A percentile compares a stretch with the other conserved stretches of the same genome.
phyloP scores from a whole-genome alignment of 306 rosid species.

The Vigna radiata region DNA sequence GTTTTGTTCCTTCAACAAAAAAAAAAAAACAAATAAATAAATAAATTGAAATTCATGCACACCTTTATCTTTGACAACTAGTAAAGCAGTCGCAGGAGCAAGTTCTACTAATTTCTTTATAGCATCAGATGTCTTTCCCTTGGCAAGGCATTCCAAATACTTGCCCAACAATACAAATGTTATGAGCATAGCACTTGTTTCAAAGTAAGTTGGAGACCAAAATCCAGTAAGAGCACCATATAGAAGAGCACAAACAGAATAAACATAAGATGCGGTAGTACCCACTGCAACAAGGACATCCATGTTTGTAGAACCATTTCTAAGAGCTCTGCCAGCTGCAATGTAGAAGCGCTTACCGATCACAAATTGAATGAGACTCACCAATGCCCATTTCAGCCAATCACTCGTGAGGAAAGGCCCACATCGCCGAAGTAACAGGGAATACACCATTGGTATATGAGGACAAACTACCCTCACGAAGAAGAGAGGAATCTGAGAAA shows the following conservation, averaged over 20 bases:
- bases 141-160: constrained; percentile 96
- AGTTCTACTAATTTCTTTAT: constrained; percentile 96
- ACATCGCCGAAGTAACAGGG: constrained; percentile 80
- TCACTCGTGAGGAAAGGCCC: constrained; percentile 93
- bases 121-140: constrained; percentile 99
- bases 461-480: constrained; percentile 88
- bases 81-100: constrained; percentile 83
- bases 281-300: constrained; percentile 99
- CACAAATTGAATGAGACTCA: constrained; percentile 86
- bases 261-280: constrained; percentile 93
- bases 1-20: not conserved
- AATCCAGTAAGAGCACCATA: constrained; percentile 96
- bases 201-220: constrained; percentile 96
- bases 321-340: constrained; percentile 95
- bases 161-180: constrained; percentile 97
- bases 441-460: constrained; percentile 77
- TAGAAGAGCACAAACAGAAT: constrained; percentile 93
- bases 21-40: constrained; percentile 18
- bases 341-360: constrained; percentile 93
- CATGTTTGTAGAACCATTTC: constrained; percentile 98
- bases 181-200: constrained; percentile 99
- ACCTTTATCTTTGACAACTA: constrained; percentile 89
- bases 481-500: constrained; percentile 81
- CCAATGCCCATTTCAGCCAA: constrained; percentile 97
- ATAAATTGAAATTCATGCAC: constrained; percentile 31